phyloP scores from a whole-genome alignment of 2,329 filamentous ascomycete genomes.

The Colletotrichum costaricense region DNA sequence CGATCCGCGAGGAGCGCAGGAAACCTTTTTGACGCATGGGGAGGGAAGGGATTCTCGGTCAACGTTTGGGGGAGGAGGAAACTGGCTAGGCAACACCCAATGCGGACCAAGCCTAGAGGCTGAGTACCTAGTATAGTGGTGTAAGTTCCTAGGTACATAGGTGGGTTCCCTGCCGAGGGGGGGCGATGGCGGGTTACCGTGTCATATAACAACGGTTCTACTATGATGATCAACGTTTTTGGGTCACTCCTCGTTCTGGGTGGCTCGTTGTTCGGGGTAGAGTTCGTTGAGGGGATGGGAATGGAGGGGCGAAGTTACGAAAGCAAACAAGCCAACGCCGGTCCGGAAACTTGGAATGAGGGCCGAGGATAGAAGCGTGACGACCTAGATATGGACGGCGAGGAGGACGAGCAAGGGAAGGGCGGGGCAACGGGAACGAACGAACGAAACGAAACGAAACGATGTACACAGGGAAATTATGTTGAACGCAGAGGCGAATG shows the following conservation, averaged over 20 bases:
- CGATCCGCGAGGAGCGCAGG: slow-evolving; percentile 1
- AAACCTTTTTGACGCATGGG: not conserved
- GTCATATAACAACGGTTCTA: not conserved
- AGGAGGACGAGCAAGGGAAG: not conserved
- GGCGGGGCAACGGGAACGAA: not conserved
- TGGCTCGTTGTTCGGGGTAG: not conserved
- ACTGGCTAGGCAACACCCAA: not conserved
- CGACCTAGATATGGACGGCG: not conserved
- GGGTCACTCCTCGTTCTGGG: not conserved
- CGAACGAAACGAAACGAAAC: too few species aligned
- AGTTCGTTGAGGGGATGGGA: not conserved
- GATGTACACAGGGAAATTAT: too few species aligned
- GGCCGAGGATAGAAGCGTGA: not conserved
- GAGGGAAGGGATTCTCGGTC: too few species aligned
- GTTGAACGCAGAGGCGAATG: not conserved
- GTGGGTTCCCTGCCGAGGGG: not conserved
- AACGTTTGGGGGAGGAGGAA: not conserved
- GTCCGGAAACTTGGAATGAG: not conserved
- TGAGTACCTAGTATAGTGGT: not conserved
- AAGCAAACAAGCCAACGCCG: not conserved
- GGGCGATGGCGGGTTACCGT: too few species aligned
- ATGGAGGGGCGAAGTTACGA: not conserved
- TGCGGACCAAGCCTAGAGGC: not conserved
- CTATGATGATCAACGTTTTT: not conserved
- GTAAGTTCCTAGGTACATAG: too few species aligned